These are phyloP conservation scores for Chondrus crispus DNA, from an alignment of 23 red algal species.

Conservation along the genomic window DNA sequence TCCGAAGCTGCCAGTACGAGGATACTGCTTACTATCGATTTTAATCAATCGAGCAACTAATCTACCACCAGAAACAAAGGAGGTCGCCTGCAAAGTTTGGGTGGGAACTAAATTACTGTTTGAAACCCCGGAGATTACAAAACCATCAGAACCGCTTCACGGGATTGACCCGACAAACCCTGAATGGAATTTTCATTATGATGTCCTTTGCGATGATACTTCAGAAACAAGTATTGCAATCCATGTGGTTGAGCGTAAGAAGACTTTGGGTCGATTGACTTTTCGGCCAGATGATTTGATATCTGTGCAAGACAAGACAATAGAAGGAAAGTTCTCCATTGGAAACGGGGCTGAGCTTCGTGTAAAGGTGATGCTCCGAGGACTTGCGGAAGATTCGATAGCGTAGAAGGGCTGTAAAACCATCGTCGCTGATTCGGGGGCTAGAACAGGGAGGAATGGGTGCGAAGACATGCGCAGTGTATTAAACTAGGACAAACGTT, in stretches of 20 bases:
- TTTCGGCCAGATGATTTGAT: not conserved
- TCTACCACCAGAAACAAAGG: slow-evolving; percentile 37
- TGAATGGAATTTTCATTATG: slow-evolving; percentile 43
- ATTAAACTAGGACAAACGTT: too few species aligned
- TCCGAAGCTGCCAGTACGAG: not conserved
- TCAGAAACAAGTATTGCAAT: slow-evolving; percentile 8
- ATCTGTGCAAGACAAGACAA: not conserved
- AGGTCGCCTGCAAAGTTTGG: slow-evolving; percentile 10
- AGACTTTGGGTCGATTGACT: slow-evolving; percentile 5
- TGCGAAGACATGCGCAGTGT: too few species aligned
- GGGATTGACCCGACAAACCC: slow-evolving; percentile 62
- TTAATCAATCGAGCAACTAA: slow-evolving; percentile 48
- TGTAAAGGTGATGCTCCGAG: slow-evolving; percentile 52
- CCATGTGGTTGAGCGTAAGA: slow-evolving; percentile 6
- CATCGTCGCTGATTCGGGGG: too few species aligned
- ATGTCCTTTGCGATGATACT: slow-evolving; percentile 24
- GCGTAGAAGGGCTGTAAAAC: too few species aligned
- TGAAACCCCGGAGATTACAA: slow-evolving; percentile 1
- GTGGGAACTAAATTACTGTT: not conserved
- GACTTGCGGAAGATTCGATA: not conserved
- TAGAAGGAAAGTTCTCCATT: slow-evolving; percentile 40
- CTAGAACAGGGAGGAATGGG: too few species aligned
- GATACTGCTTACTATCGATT: slow-evolving; percentile 31
- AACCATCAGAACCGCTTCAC: slow-evolving; percentile 11
- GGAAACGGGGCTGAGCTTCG: slow-evolving; percentile 6